These are phyloP conservation scores for Westerdykella ornata DNA, from an alignment of 2,329 filamentous ascomycete genomes.

Conservation along the genomic window DNA sequence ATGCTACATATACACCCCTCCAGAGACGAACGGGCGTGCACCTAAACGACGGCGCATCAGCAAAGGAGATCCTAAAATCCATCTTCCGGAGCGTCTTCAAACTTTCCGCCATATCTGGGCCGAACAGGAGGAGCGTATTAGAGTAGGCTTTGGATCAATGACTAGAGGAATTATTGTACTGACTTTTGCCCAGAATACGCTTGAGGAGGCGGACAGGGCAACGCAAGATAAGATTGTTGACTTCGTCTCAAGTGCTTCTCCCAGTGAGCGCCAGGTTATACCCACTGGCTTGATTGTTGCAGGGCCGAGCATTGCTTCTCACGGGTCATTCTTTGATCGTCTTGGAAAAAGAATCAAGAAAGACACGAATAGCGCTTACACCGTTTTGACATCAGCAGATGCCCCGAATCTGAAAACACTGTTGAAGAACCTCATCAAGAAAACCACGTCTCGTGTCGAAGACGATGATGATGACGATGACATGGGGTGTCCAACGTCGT, in stretches of 20 bases:
- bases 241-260: conserved; percentile 34
- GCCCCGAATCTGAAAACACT: conserved; percentile 66
- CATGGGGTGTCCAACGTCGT: conserved; percentile 8
- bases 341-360: conserved; percentile 45
- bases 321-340: conserved; percentile 67
- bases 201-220: conserved; percentile 37
- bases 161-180: conserved; percentile 5
- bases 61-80: conserved; percentile 18
- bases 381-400: conserved; percentile 62
- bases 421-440: conserved; percentile 66
- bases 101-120: conserved; percentile 60
- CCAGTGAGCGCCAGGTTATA: conserved; percentile 44
- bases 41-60: conserved; percentile 38
- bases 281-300: conserved; percentile 68
- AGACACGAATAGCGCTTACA: conserved; percentile 50
- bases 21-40: conserved; percentile 31
- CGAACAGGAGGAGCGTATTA: conserved; percentile 56
- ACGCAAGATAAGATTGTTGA: conserved; percentile 34
- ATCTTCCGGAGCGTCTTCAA: conserved; percentile 46
- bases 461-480: conserved; percentile 49
- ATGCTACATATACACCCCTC: conserved; percentile 42
- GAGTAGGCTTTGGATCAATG: conserved; percentile 38
- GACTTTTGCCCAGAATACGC: conserved; percentile 25
- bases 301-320: conserved; percentile 70
- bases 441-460: conserved; percentile 51